Evolutionary conservation across 1,139 yeast genomes (phyloP).

Genomic region (Barnettozyma hawaiiensis): DNA sequence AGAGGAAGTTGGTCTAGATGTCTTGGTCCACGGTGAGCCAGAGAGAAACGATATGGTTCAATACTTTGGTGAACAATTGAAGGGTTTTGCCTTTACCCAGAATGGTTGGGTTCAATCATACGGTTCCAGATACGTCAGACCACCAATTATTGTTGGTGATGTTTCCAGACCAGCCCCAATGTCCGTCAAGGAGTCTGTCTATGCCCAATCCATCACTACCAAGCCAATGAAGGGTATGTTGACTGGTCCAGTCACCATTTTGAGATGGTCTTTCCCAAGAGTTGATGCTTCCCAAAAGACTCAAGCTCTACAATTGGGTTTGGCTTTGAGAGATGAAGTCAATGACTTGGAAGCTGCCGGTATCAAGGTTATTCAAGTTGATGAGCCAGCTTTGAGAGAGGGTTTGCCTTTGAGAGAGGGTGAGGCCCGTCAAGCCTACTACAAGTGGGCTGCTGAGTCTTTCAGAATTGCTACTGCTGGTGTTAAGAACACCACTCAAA

Average conservation of each 20-base stretch:
- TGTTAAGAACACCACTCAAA: slow-evolving; percentile 91
- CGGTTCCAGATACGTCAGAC: slow-evolving; percentile 99
- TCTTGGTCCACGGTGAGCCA: slow-evolving; percentile 99
- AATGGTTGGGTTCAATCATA: slow-evolving; percentile 99
- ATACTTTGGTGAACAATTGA: slow-evolving; percentile 98
- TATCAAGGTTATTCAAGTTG: slow-evolving; percentile 96
- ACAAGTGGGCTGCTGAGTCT: slow-evolving; percentile 98
- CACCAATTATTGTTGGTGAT: slow-evolving; percentile 98
- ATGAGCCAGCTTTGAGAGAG: slow-evolving; percentile 99
- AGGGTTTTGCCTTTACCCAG: slow-evolving; percentile 96
- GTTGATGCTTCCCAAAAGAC: slow-evolving; percentile 91
- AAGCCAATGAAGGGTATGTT: slow-evolving; percentile 99
- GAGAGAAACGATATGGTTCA: slow-evolving; percentile 99
- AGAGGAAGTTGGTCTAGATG: slow-evolving; percentile 97
- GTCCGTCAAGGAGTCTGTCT: slow-evolving; percentile 98
- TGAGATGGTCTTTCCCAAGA: slow-evolving; percentile 99
- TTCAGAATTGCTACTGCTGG: slow-evolving; percentile 99
- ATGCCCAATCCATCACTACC: slow-evolving; percentile 93
- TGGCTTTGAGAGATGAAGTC: slow-evolving; percentile 98
- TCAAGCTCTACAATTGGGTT: slow-evolving; percentile 95
- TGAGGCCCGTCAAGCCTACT: slow-evolving; percentile 92
- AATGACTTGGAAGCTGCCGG: slow-evolving; percentile 97
- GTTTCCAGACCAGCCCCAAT: slow-evolving; percentile 97
- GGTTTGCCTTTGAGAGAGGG: slow-evolving; percentile 99
- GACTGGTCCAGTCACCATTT: slow-evolving; percentile 98